Base-by-base conservation (phyloP, 2,329 filamentous ascomycete species). In the Exophiala alcalophila region DNA sequence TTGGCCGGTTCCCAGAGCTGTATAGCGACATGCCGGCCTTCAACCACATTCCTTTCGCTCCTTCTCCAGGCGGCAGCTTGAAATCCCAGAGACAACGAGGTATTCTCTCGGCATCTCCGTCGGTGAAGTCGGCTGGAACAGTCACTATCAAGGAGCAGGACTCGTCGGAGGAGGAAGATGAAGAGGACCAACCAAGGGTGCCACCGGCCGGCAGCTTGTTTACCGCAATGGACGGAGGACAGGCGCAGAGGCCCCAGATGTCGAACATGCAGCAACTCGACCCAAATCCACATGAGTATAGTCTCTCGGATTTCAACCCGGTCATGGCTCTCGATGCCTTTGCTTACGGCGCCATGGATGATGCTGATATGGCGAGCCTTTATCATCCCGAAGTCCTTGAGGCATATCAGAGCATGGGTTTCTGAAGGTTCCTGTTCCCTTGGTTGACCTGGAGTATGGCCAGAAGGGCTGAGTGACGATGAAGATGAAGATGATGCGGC, bases 1-100 rank as follows among this genome's bases (percentile, higher is more conserved):
- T 57, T 35, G 27, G 41, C 15, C 46, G 44, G 7, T 57, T 44
- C 26, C 54, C 54, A 5, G 54, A 57, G 32, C 23, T 57, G 10
- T 47, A 47, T 25, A 40, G 32, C 19, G 54, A 56, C 21, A 53
- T 56, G 27, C 54, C 54, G n/a, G 18, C 46, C 2, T 50, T 40
- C 25, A 47, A 54, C 18, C 28, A 43, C 16, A 49, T 52, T 27
- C 52, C 50, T 2, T 30, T 26, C 16, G 25, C 26, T 9, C 19
- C 45, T 9, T 44, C 26, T 4, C 9, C 21, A 7, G 20, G 16
- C 5, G 11, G 20, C 11, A 25, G 4, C 3, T 18, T 35, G 18
- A 24, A 27, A 9, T 8, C 23, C 5, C 30, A 30, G 3, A 27
- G 26, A 9, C 32, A 34, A 19, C 41, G 44, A 27, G 31, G 23